A percentile compares a stretch with the other conserved stretches of the same genome.
phyloP scores from a whole-genome alignment of 148 eudicot species.

The Selenicereus undatus region DNA sequence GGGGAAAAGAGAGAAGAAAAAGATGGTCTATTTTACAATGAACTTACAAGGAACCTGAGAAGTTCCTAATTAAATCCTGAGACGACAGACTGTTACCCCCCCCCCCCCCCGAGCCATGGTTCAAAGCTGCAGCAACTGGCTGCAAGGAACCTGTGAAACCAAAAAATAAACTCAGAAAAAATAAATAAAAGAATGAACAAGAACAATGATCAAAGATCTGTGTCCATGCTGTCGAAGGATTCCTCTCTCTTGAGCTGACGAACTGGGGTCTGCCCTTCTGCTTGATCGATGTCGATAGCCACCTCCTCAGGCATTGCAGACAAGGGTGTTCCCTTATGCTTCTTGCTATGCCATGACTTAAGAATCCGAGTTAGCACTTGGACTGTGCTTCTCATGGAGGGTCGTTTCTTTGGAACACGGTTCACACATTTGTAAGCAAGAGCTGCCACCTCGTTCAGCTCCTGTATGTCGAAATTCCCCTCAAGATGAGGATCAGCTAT shows the following conservation, averaged over 20 bases:
- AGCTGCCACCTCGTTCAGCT: conserved; percentile 73
- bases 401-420: conserved; percentile 58
- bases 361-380: conserved; percentile 65
- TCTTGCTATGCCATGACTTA: conserved; percentile 45
- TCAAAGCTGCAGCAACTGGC: conserved; percentile 7
- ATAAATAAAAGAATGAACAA: conserved; percentile 9
- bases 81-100: neutral
- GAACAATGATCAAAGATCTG: conserved; percentile 21
- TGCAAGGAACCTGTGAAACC: neutral
- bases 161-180: neutral
- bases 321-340: conserved; percentile 35
- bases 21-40: conserved; percentile 23
- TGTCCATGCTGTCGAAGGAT: conserved; percentile 61
- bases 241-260: conserved; percentile 52
- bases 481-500: conserved; percentile 70
- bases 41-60: conserved; percentile 10
- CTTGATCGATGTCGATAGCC: conserved; percentile 36
- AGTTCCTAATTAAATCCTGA: conserved; percentile 17
- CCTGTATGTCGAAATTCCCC: conserved; percentile 58
- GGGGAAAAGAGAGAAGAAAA: neutral
- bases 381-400: conserved; percentile 86
- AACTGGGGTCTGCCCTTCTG: conserved; percentile 28
- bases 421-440: conserved; percentile 81
- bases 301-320: conserved; percentile 54
- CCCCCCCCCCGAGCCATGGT: neutral